Evolutionary conservation across 306 rosid genomes (phyloP), one percentile per base, ranked within the genome.

Genomic region (Corylus heterophylla): DNA sequence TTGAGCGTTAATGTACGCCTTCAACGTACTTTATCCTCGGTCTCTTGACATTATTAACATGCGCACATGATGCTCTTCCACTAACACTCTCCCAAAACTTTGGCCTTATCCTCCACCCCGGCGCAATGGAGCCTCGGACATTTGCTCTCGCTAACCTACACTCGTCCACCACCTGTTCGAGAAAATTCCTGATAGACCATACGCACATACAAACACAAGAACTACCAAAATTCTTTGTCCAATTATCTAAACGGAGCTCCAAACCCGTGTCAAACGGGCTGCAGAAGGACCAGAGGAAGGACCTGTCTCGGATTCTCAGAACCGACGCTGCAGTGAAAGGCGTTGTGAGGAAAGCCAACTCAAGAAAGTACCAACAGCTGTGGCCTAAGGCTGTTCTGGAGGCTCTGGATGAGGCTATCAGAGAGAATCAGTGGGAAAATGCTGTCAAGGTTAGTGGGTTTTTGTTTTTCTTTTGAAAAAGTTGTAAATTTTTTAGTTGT

Each of bases 341-440:
- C 39, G 82, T 94, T 2, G 87, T 81, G 80, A 87, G 83, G 66
- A 94, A 94, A 80, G 90, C 84, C 5, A 88, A 86, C 55, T 91
- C 98, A 1, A 86, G 78, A 78, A 89, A 88, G 86, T 82, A 91
- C 79, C 87, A 73, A 8, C 92, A 85, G 49, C 83, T 94, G 1
- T 92, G 92, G 93, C 98, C 98, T 8, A 92, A 89, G 74, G 84
- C 97, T 51, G 89, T 94, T 79, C 84, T 94, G 75, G 93, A 92
- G 86, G 93, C 97, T 58, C 76, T 94, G 75, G 89, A 94, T 39
- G 95, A 94, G 8, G 97, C 98, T 29, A 82, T 92, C 68, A 79
- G 63, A 61, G 83, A 72, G 49, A 59, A 61, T 81, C 90, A 81
- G 4, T 91, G 88, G 90, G 83, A 89, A 14, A 58, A 87, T 77